These are phyloP conservation scores for Solanum aculeatissimum DNA, from an alignment of 305 asterid genomes.

Conservation along the genomic window DNA sequence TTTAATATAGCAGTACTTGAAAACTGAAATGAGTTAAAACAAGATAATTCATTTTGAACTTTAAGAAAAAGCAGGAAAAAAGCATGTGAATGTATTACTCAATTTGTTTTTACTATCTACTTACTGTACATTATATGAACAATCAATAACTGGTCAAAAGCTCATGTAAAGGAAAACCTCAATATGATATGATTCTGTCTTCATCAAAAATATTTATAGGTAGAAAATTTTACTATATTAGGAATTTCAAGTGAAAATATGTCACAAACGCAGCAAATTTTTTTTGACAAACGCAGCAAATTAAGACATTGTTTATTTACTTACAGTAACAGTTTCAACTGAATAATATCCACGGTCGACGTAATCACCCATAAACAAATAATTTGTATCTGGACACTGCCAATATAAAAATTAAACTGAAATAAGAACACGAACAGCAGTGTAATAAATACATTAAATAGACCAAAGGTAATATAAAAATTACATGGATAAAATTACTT, in stretches of 20 bases:
- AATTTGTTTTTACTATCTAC: neutral
- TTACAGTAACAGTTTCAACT: constrained; percentile 70
- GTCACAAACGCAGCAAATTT: neutral
- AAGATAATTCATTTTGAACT: neutral
- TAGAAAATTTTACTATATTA: neutral
- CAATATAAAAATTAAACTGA: constrained; percentile 17
- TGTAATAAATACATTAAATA: neutral
- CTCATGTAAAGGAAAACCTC: neutral
- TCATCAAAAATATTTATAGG: neutral
- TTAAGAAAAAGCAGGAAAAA: neutral
- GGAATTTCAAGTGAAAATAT: neutral
- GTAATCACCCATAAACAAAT: constrained; percentile 77
- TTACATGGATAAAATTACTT: neutral
- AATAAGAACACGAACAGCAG: neutral
- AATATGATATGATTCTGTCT: neutral
- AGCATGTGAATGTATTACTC: neutral
- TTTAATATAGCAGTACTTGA: neutral
- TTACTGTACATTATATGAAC: neutral
- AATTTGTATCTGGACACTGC: constrained; percentile 82
- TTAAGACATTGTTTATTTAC: constrained; percentile 8
- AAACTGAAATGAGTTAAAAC: neutral
- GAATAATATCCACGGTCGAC: constrained; percentile 79
- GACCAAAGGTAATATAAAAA: neutral
- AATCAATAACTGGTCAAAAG: neutral
- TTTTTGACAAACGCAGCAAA: neutral